Evolutionary conservation across 176 grass and related monocot species (phyloP).

Genomic region (Oryza nivara): DNA sequence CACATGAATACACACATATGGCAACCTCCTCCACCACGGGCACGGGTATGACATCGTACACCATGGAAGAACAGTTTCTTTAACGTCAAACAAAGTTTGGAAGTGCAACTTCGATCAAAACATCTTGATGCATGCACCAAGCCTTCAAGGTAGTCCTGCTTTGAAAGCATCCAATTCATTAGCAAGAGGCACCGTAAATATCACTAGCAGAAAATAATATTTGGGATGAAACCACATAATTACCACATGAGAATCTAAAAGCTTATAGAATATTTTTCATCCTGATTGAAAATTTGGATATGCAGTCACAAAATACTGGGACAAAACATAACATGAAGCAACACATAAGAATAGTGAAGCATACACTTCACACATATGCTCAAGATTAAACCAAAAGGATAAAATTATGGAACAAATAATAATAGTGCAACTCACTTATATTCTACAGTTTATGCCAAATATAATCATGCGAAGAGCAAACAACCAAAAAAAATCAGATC

Average conservation of each 20-base stretch:
- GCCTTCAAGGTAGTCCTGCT: slow-evolving; percentile 65
- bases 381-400: background rate
- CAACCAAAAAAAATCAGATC: background rate
- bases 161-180: slow-evolving; percentile 40
- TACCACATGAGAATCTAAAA: slow-evolving; percentile 14
- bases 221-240: slow-evolving; percentile 16
- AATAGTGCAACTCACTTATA: background rate
- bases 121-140: slow-evolving; percentile 82
- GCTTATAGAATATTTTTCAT: background rate
- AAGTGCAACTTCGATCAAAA: slow-evolving; percentile 44
- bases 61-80: slow-evolving; percentile 83
- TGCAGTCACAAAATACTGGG: background rate
- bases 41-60: slow-evolving; percentile 56
- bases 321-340: slow-evolving; percentile 1
- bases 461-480: background rate
- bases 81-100: slow-evolving; percentile 50
- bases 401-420: slow-evolving; percentile 1
- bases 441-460: background rate
- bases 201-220: background rate
- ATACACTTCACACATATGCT: background rate
- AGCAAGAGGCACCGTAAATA: slow-evolving; percentile 6
- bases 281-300: slow-evolving; percentile 18
- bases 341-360: slow-evolving; percentile 1
- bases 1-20: slow-evolving; percentile 69
- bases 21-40: slow-evolving; percentile 52